Conservation (phyloP, 208 protist species). For the Crithidia thermophila region DNA sequence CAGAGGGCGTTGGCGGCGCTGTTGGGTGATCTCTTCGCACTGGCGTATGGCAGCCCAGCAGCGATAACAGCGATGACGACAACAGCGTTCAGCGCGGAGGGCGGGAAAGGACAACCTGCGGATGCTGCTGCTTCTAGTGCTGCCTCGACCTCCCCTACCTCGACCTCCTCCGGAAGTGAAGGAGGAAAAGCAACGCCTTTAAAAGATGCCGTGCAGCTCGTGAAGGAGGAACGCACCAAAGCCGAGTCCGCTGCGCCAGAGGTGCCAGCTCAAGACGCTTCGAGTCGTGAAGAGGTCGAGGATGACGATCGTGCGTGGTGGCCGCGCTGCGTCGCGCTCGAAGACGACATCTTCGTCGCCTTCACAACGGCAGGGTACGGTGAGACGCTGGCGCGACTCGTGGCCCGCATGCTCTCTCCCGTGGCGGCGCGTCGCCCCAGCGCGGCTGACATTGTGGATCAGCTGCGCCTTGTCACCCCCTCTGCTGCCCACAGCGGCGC, state of each 20-base stretch:
- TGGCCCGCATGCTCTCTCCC: constrained; percentile 29
- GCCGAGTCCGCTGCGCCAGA: too few relatives aligned
- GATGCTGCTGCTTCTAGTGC: too few relatives aligned
- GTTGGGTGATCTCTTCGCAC: constrained; percentile 26
- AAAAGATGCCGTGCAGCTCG: background rate
- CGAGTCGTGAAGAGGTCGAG: background rate
- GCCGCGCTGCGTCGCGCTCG: constrained; percentile 29
- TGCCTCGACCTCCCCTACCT: too few relatives aligned
- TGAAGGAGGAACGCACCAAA: too few relatives aligned
- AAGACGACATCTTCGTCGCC: constrained; percentile 10
- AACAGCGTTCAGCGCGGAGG: too few relatives aligned
- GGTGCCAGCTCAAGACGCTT: background rate
- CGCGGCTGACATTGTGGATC: constrained; percentile 20
- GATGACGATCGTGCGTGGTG: constrained; percentile 18
- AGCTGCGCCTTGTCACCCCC: constrained; percentile 21
- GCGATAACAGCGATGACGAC: background rate
- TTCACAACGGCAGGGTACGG: constrained; percentile 21
- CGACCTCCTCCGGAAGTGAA: too few relatives aligned
- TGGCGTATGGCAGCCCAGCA: background rate
- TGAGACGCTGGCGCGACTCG: constrained; percentile 6
- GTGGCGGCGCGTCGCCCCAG: constrained; percentile 33
- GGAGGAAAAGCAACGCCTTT: background rate
- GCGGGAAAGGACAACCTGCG: too few relatives aligned
- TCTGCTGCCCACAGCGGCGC: background rate
- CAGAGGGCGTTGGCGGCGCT: constrained; percentile 25